Evolutionary conservation across 169 alveolate genomes (phyloP), one percentile per base, ranked within the genome.

Genomic region (Eimeria tenella): DNA sequence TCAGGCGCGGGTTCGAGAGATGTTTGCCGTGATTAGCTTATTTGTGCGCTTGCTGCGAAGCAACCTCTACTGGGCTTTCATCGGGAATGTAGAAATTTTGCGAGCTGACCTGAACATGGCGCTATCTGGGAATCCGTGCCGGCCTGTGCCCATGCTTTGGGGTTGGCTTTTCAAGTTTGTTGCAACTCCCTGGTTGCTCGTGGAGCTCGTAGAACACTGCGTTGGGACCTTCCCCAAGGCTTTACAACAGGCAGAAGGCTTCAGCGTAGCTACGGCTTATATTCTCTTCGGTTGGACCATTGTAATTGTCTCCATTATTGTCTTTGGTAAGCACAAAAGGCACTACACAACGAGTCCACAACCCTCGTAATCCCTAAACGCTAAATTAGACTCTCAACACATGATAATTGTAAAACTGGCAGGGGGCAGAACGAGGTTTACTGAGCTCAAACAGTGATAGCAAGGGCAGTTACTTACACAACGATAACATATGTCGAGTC

Each of bases 151-250:
- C 7, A 50, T 50, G 68, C 25, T 79, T 23, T 79, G 88, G 88
- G 88, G 88, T 21, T 79, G 68, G 88, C 70, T 79, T 4, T 79
- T 79, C 21, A 79, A 79, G 71, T 79, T 79, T 79, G 42, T 79
- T 7, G 88, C 88, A 7, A 79, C 88, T 50, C 88, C 88, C 25
- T 79, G 88, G 88, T 17, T 79, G 88, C 70, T 79, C 70, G 15
- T 79, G 31, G 70, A 79, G 50, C 52, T 31, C 15, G 56, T 79
- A 6, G 88, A 79, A n/a, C 70, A 79, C 19, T 19, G 17, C 19
- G 70, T 52, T 11, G 62, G 71, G 17, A 79, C 71, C 71, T 9
- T 79, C 17, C 88, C 88, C n/a, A 79, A 19, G 52, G 70, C 56
- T 23, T 19, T 79, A 42, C 10, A 42, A 17, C 42, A 21, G 50